Conservation (phyloP, 106 monocot genomes). For the Dioscorea zingiberensis region DNA sequence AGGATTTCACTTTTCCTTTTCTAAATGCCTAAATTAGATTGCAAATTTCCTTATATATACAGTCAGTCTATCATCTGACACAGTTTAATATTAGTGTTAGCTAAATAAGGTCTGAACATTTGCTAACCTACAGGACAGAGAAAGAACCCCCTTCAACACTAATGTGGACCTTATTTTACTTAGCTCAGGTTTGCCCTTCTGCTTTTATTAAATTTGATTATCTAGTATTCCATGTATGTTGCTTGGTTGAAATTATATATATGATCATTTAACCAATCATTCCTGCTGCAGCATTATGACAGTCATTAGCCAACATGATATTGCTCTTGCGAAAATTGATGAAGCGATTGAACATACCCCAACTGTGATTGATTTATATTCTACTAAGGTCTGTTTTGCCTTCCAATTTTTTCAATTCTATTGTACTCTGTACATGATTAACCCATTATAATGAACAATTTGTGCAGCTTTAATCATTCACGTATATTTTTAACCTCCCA, state of each 20-base stretch:
- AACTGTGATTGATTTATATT: slow-evolving; percentile 91
- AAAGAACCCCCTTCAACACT: slow-evolving; percentile 94
- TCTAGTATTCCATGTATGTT: not conserved
- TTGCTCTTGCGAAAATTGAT: slow-evolving; percentile 83
- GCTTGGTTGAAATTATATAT: not conserved
- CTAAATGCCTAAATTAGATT: too few species aligned
- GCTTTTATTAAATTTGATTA: not conserved
- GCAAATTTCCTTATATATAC: too few species aligned
- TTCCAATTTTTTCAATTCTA: too few species aligned
- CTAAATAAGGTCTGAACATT: too few species aligned
- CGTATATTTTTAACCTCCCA: too few species aligned
- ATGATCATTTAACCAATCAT: not conserved
- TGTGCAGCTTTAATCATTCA: too few species aligned
- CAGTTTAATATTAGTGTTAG: too few species aligned
- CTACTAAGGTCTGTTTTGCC: slow-evolving; percentile 57
- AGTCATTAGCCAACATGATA: slow-evolving; percentile 63
- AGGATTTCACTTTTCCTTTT: too few species aligned
- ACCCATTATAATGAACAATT: too few species aligned
- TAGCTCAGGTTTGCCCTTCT: slow-evolving; percentile 65
- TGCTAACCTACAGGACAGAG: slow-evolving; percentile 33
- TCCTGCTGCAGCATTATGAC: slow-evolving; percentile 80
- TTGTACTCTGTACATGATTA: too few species aligned
- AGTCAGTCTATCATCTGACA: too few species aligned
- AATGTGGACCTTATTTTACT: slow-evolving; percentile 84
- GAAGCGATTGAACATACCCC: slow-evolving; percentile 96